These are phyloP conservation scores for Umbellularia californica DNA, from an alignment of 164 flowering plant genomes.

Conservation along the genomic window DNA sequence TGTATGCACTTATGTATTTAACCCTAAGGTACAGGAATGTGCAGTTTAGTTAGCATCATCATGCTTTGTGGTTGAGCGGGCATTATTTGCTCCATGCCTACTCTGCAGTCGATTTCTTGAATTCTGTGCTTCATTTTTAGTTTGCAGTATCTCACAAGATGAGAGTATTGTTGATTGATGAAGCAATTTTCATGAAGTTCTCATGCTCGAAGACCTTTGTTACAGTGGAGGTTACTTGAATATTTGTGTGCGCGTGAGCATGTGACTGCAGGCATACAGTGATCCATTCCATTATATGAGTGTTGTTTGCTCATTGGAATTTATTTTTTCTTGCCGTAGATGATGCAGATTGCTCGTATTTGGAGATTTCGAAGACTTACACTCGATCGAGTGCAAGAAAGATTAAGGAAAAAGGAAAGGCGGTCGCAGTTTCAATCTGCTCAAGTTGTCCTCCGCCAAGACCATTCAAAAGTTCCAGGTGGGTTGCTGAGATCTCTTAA, in stretches of 20 bases:
- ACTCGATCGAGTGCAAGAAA: conserved; percentile 18
- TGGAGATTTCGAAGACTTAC: conserved; percentile 23
- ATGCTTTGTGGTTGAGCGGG: no score
- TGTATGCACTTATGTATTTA: no score
- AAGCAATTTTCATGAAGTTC: background rate
- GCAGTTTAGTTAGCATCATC: no score
- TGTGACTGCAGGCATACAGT: background rate
- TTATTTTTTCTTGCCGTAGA: background rate
- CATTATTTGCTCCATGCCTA: background rate
- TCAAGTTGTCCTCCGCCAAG: background rate
- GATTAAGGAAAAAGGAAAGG: conserved; percentile 26
- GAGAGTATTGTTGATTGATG: background rate
- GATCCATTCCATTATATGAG: background rate
- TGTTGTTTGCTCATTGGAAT: background rate
- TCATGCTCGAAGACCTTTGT: background rate
- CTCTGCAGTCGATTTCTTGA: background rate
- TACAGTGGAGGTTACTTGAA: background rate
- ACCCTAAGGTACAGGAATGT: no score
- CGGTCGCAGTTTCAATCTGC: conserved; percentile 13
- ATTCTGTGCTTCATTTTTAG: background rate
- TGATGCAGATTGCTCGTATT: conserved; percentile 1
- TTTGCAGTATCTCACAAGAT: background rate
- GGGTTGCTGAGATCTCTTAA: background rate
- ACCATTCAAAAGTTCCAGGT: background rate
- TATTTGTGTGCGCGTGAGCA: background rate